A percentile compares a stretch with the other conserved stretches of the same genome.
Evolutionary conservation across 2,329 filamentous ascomycete genomes (phyloP).

Genomic region (Ambrosiella cleistominuta): DNA sequence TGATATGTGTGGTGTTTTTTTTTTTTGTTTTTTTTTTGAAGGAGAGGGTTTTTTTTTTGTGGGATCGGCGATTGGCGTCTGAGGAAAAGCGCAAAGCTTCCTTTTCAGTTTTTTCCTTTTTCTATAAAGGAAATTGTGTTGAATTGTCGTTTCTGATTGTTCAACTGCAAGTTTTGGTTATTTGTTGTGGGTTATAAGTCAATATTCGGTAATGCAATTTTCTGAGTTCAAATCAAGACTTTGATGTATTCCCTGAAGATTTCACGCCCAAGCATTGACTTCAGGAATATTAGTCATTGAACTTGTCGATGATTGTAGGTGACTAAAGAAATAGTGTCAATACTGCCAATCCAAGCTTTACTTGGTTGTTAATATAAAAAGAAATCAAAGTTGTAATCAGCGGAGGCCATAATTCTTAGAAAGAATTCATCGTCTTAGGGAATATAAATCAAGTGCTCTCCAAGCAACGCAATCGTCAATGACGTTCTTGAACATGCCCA

Average conservation of each 20-base stretch:
- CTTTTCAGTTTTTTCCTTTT: background rate
- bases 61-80: background rate
- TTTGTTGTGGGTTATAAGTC: background rate
- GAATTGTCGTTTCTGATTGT: background rate
- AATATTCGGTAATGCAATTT: background rate
- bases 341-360: conserved; percentile 2
- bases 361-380: background rate
- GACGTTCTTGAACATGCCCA: background rate
- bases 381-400: background rate
- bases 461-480: background rate
- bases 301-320: background rate
- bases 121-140: background rate
- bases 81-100: background rate
- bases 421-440: background rate
- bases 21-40: background rate
- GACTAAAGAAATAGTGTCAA: background rate
- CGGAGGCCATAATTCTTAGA: background rate
- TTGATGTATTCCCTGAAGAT: background rate
- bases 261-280: background rate
- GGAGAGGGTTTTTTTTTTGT: background rate
- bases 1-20: conserved; percentile 15
- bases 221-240: no score
- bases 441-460: background rate
- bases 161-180: background rate
- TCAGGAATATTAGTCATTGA: background rate